phyloP scores from a whole-genome alignment of 2,329 filamentous ascomycete species.

The Penicillium crustosum region DNA sequence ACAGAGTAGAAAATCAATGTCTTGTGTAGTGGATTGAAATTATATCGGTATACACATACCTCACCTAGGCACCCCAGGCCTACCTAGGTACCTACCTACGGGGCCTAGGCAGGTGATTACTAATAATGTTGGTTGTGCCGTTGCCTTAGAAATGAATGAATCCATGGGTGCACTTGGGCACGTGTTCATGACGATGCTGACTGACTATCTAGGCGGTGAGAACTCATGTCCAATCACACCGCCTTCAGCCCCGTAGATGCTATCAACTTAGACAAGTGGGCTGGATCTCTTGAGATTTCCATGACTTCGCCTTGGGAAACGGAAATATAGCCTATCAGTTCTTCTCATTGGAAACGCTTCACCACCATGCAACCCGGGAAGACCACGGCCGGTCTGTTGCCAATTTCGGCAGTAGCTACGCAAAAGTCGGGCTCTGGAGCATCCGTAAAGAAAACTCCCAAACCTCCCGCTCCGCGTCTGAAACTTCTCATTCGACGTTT shows the following conservation, averaged over 20 bases:
- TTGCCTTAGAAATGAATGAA: no score
- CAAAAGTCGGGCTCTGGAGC: constrained; percentile 46
- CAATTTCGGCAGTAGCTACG: constrained; percentile 50
- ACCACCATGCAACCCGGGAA: constrained; percentile 36
- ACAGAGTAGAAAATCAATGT: no score
- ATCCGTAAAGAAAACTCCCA: constrained; percentile 46
- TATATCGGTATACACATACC: no score
- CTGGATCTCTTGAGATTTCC: neutral
- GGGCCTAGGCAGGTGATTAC: no score
- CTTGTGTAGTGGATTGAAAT: no score
- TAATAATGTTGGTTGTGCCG: no score
- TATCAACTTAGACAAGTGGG: neutral
- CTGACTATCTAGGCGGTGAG: neutral
- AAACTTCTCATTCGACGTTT: constrained; percentile 84
- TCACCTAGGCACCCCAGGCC: no score
- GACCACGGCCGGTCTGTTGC: constrained; percentile 54
- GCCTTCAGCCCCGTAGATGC: neutral
- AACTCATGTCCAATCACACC: neutral
- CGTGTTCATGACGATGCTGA: neutral
- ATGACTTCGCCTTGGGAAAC: neutral
- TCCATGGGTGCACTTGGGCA: neutral
- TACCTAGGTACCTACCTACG: no score
- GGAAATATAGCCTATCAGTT: neutral
- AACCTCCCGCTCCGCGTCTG: constrained; percentile 60
- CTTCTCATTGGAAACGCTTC: neutral